phyloP scores from a whole-genome alignment of 345 rosid genomes.

The Viola odorata region DNA sequence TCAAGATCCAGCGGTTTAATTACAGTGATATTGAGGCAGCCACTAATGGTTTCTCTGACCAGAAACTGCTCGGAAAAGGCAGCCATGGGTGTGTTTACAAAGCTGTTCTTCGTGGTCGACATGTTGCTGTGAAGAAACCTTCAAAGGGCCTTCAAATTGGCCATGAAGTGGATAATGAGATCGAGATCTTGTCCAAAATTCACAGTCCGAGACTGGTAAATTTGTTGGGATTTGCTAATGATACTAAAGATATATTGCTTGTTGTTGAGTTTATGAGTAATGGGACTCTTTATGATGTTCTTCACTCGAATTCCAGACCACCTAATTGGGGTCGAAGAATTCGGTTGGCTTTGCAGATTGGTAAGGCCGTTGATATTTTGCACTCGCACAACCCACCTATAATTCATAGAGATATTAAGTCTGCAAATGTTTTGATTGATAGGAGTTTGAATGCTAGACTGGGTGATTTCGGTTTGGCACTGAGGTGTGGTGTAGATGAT shows the following conservation, averaged over 20 bases:
- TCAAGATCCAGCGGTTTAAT: constrained; percentile 70
- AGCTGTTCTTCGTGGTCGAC: constrained; percentile 79
- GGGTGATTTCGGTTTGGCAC: constrained; percentile 93
- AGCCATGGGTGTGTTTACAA: constrained; percentile 97
- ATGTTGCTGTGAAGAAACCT: constrained; percentile 80
- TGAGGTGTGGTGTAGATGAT: constrained; percentile 74
- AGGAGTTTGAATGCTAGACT: constrained; percentile 79
- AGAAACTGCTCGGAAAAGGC: constrained; percentile 78
- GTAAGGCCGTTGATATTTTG: constrained; percentile 67
- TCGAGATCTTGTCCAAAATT: constrained; percentile 85
- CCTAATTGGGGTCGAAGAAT: constrained; percentile 78
- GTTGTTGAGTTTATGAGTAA: constrained; percentile 92
- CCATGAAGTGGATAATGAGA: constrained; percentile 81
- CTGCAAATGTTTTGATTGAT: constrained; percentile 96
- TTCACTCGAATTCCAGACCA: constrained; percentile 60
- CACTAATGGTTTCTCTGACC: constrained; percentile 79
- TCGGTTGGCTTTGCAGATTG: constrained; percentile 73
- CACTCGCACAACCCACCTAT: constrained; percentile 77
- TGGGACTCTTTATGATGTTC: constrained; percentile 85
- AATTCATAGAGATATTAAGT: constrained; percentile 89
- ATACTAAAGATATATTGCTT: constrained; percentile 62
- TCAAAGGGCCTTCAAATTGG: constrained; percentile 57
- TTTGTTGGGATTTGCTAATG: constrained; percentile 71
- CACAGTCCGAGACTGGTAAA: constrained; percentile 90
- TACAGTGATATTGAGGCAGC: constrained; percentile 93